A percentile compares a stretch with the other conserved stretches of the same genome.
These are phyloP conservation scores for Acanthamoeba lugdunensis DNA, from an alignment of 208 protist genomes.

Conservation along the genomic window DNA sequence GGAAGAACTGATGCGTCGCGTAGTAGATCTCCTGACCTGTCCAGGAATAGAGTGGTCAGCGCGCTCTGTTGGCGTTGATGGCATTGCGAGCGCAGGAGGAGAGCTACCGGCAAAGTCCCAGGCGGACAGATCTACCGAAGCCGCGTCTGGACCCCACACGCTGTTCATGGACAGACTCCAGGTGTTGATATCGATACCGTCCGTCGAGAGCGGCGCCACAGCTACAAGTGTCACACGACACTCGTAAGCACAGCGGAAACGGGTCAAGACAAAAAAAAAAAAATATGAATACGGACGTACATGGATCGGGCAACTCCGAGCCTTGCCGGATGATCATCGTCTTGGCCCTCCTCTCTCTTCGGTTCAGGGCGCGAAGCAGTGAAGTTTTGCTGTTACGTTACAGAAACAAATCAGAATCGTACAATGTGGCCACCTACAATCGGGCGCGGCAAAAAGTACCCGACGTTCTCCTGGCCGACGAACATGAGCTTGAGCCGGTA, in stretches of 20 bases:
- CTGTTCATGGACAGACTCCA: not conserved
- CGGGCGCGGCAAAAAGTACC: not conserved
- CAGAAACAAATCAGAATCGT: no score
- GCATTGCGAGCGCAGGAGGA: not conserved
- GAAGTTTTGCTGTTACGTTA: slow-evolving; percentile 14
- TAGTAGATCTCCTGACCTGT: slow-evolving; percentile 57
- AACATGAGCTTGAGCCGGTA: slow-evolving; percentile 59
- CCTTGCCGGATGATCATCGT: no score
- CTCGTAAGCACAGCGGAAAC: no score
- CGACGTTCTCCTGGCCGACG: slow-evolving; percentile 59
- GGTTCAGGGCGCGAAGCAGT: not conserved
- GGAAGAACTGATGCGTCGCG: slow-evolving; percentile 41
- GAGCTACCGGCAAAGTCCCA: slow-evolving; percentile 54
- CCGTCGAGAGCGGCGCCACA: slow-evolving; percentile 22
- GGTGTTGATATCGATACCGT: slow-evolving; percentile 62
- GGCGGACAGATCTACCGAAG: not conserved
- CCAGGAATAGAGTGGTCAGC: not conserved
- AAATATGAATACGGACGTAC: not conserved
- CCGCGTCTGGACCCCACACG: not conserved
- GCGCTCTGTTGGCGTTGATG: not conserved
- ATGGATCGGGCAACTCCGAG: no score
- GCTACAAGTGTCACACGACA: not conserved
- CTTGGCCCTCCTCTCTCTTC: not conserved
- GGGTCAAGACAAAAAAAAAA: no score
- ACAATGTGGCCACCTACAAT: no score